Conservation (phyloP, 1,284 basidiomycete genomes). For the Ceratorhiza oryzae-sativae region DNA sequence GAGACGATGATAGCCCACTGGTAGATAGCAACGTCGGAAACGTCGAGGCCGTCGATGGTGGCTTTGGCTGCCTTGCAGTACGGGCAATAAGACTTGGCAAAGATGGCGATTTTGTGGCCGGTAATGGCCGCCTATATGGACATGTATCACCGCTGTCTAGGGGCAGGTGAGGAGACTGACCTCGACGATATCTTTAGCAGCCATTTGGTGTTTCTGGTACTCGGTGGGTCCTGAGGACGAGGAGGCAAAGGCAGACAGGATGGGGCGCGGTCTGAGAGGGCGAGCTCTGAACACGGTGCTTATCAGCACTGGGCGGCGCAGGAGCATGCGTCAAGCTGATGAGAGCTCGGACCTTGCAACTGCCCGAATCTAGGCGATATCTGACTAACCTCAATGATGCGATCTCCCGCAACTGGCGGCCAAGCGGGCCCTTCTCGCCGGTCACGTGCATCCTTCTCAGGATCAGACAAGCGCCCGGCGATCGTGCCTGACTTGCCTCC, state of each 20-base stretch:
- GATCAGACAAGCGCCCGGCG: background rate
- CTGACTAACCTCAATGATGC: constrained; percentile 15
- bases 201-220: constrained; percentile 41
- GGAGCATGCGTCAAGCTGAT: constrained; percentile 9
- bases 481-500: background rate
- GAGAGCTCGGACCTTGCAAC: constrained; percentile 16
- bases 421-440: background rate
- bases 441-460: background rate
- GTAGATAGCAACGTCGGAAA: constrained; percentile 57
- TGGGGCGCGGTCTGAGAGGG: background rate
- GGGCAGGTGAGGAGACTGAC: constrained; percentile 49
- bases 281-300: constrained; percentile 4
- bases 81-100: constrained; percentile 73
- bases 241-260: constrained; percentile 24
- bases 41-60: constrained; percentile 53
- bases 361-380: background rate
- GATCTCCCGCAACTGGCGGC: too few relatives aligned
- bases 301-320: constrained; percentile 15
- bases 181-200: constrained; percentile 55
- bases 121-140: constrained; percentile 64
- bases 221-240: constrained; percentile 31
- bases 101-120: constrained; percentile 68
- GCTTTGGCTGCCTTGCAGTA: constrained; percentile 66
- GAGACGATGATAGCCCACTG: constrained; percentile 58
- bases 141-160: too few relatives aligned